phyloP scores from a whole-genome alignment of 305 asterid genomes.

The Fraxinus sp. region DNA sequence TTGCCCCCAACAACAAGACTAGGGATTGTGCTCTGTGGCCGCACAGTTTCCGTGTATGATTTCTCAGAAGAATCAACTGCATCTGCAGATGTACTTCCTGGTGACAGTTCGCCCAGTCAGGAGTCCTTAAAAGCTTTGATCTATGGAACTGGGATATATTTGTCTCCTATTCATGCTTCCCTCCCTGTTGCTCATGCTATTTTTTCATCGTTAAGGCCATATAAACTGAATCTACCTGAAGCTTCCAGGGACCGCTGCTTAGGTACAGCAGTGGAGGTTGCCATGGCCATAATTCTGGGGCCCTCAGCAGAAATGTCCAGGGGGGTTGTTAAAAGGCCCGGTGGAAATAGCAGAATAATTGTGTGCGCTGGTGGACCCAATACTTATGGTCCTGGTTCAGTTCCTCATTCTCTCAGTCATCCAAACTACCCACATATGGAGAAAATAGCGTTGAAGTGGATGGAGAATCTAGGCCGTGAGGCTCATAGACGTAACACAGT shows the following conservation, averaged over 20 bases:
- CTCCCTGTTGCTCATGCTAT: constrained; percentile 78
- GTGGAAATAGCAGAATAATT: constrained; percentile 85
- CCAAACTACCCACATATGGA: constrained; percentile 83
- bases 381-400: constrained; percentile 91
- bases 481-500: constrained; percentile 66
- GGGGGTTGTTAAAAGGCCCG: constrained; percentile 77
- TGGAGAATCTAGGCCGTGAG: constrained; percentile 73
- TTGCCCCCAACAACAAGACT: constrained; percentile 70
- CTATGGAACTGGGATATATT: constrained; percentile 85
- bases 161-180: constrained; percentile 81
- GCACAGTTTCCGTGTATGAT: constrained; percentile 76
- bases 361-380: constrained; percentile 92
- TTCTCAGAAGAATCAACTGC: constrained; percentile 83
- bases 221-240: constrained; percentile 65
- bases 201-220: constrained; percentile 73
- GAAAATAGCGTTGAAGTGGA: constrained; percentile 73
- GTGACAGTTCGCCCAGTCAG: constrained; percentile 65
- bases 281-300: constrained; percentile 80
- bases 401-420: constrained; percentile 73
- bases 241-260: constrained; percentile 87
- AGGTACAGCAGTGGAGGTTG: constrained; percentile 92
- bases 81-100: constrained; percentile 87
- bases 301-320: constrained; percentile 85
- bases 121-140: constrained; percentile 76
- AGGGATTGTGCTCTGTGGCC: constrained; percentile 73